These are phyloP conservation scores for Rhododendron vialii DNA, from an alignment of 148 eudicot species.

Conservation along the genomic window DNA sequence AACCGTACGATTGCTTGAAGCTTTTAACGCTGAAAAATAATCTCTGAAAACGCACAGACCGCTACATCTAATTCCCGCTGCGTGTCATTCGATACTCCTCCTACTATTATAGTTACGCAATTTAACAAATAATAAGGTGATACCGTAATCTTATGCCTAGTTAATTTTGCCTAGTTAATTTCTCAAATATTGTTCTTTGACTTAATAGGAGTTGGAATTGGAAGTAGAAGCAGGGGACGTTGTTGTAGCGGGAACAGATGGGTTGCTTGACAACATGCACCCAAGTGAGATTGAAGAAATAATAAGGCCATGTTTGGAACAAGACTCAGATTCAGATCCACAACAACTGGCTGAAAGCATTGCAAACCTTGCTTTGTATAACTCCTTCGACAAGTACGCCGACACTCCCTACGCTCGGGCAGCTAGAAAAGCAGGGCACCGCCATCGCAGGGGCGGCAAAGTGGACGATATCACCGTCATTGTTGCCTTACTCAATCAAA, in stretches of 20 bases:
- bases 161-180: neutral
- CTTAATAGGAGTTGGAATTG: neutral
- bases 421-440: neutral
- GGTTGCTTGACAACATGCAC: neutral
- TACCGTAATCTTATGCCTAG: too few relatives aligned
- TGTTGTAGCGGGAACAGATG: neutral
- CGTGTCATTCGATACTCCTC: too few relatives aligned
- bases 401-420: neutral
- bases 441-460: neutral
- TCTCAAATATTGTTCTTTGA: neutral
- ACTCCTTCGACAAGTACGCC: neutral
- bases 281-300: neutral
- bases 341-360: neutral
- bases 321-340: neutral
- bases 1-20: too few relatives aligned
- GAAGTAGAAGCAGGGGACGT: neutral
- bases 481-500: neutral
- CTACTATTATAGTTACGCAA: too few relatives aligned
- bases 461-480: conserved; percentile 6
- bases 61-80: too few relatives aligned
- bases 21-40: too few relatives aligned
- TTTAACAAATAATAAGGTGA: too few relatives aligned
- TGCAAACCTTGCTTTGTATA: conserved; percentile 1
- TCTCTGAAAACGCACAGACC: too few relatives aligned
- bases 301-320: neutral